Evolutionary conservation across 768 basidiomycete genomes (phyloP).

Genomic region (Epithele typhae): DNA sequence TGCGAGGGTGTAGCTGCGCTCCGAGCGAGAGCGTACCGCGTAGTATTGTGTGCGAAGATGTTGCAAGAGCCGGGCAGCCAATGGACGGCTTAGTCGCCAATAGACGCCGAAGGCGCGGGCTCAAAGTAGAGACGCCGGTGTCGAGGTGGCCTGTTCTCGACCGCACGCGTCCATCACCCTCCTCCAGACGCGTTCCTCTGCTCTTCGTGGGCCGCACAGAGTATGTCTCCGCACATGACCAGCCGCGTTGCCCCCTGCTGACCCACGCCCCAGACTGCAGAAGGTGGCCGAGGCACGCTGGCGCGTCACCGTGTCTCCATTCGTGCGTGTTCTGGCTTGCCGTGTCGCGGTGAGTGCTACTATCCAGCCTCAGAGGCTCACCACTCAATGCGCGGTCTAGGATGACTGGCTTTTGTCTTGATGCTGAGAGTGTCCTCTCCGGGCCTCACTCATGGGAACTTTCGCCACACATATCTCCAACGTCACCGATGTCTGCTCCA

Average conservation of each 20-base stretch:
- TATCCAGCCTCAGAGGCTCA: neutral
- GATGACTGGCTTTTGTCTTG: conserved; percentile 72
- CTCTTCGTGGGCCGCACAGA: too few species aligned
- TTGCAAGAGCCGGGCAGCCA: too few species aligned
- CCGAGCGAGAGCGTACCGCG: neutral
- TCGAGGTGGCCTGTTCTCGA: neutral
- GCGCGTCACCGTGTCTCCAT: conserved; percentile 8
- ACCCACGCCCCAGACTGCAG: neutral
- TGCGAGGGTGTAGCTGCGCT: too few species aligned
- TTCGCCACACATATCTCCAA: conserved; percentile 20
- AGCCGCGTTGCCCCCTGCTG: neutral
- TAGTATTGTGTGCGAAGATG: neutral
- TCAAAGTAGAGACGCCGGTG: conserved; percentile 5
- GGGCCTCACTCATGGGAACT: conserved; percentile 49
- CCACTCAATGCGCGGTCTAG: conserved; percentile 38
- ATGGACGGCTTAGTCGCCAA: too few species aligned
- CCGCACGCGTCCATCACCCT: conserved; percentile 9
- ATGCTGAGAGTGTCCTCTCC: conserved; percentile 83
- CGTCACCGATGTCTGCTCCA: conserved; percentile 8
- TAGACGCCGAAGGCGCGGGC: conserved; percentile 5
- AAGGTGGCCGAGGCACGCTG: conserved; percentile 4
- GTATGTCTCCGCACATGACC: neutral
- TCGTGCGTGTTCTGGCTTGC: conserved; percentile 12
- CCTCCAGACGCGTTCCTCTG: conserved; percentile 3
- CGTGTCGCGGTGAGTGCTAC: conserved; percentile 16